Base-by-base conservation (phyloP, 192 early-diverging fungal genomes). In the Lunasporangiospora selenospora region DNA sequence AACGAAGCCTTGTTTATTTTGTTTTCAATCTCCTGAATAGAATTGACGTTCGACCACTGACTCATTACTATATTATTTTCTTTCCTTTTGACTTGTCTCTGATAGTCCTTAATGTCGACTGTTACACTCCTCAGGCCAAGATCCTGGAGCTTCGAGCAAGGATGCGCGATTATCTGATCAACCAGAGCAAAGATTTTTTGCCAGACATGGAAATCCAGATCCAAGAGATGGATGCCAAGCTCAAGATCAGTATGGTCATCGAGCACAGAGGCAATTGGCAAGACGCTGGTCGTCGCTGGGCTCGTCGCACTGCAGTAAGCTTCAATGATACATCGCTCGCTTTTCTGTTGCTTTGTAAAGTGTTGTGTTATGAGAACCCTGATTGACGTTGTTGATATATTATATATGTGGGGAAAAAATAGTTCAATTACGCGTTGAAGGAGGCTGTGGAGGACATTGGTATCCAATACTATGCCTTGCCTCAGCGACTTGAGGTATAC, bases 241-340 rank as follows among this genome's bases (percentile, higher is more conserved):
- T 95, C 40, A 84, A 77, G 32, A 55, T 90, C 52, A 84, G 76
- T 42, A 78, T 93, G 37, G 86, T 81, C 23, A 77, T 93, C 56
- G 86, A 87, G 46, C 89, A 93, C 67, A 92, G 90, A 75, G 71
- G 70, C 30, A 95, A 92, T 60, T 93, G 90, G 90, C 91, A 93
- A 65, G 90, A 92, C 61, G 81, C 83, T 10, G 87, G 78, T 8
- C 46, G 67, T 16, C 59, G 67, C 9, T 71, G 67, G 67, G 67
- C 67, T 13, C 52, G 67, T 7, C 52, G 67, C 13, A 71, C 67
- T 4, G 53, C 67, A 30, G 62, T 64, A 64, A 38, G 52, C 13
- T n/a, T n/a, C n/a, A n/a, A n/a, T n/a, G n/a, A n/a, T n/a, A n/a
- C n/a, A n/a, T n/a, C n/a, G n/a, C n/a, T n/a, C n/a, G n/a, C n/a